Conservation (phyloP, 306 rosid species). For the Cicer arietinum region DNA sequence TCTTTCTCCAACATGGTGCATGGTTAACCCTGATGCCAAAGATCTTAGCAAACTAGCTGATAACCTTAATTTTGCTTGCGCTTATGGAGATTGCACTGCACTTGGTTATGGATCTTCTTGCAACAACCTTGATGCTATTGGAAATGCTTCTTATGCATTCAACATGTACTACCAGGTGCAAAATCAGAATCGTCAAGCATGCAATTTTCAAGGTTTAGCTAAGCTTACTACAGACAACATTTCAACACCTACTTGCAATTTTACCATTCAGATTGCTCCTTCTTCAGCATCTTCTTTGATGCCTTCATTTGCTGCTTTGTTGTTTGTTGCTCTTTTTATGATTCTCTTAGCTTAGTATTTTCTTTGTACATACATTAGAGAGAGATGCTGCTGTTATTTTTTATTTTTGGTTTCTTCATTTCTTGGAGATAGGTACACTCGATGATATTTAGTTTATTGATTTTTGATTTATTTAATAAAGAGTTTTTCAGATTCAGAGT, state of each 20-base stretch:
- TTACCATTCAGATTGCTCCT: constrained; percentile 67
- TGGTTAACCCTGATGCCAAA: constrained; percentile 82
- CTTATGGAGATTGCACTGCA: constrained; percentile 79
- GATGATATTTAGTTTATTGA: constrained; percentile 32
- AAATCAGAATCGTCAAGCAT: constrained; percentile 73
- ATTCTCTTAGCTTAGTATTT: constrained; percentile 54
- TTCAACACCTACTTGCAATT: constrained; percentile 82
- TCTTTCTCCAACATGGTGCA: constrained; percentile 76
- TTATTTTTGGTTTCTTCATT: constrained; percentile 38
- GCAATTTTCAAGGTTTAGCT: constrained; percentile 88
- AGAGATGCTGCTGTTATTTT: constrained; percentile 41
- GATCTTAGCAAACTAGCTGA: constrained; percentile 80
- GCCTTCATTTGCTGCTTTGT: constrained; percentile 45
- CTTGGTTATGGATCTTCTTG: constrained; percentile 95
- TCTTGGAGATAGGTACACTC: not conserved
- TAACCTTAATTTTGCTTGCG: constrained; percentile 82
- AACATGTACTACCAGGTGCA: constrained; percentile 88
- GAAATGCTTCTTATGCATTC: constrained; percentile 91
- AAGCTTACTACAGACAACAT: constrained; percentile 59
- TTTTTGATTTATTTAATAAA: constrained; percentile 32
- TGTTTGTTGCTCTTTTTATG: constrained; percentile 39
- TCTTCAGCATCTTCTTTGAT: constrained; percentile 58
- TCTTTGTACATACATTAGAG: constrained; percentile 53
- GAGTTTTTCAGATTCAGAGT: not conserved
- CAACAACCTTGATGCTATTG: constrained; percentile 80